Evolutionary conservation across 1,284 basidiomycete genomes (phyloP).

Genomic region (Wolfiporia cocos): DNA sequence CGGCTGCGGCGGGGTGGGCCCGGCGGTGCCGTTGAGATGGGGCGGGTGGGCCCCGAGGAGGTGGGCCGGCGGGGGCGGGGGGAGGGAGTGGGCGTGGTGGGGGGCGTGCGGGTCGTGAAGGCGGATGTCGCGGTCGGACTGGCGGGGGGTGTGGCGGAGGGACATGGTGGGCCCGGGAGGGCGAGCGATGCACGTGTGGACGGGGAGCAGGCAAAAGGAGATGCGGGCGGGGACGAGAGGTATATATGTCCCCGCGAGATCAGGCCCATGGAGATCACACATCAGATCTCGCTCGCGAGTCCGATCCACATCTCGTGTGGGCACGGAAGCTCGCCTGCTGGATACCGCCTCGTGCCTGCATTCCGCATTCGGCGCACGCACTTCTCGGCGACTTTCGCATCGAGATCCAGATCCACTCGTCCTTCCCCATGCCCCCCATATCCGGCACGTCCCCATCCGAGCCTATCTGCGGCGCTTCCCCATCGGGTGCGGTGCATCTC

Average conservation of each 20-base stretch:
- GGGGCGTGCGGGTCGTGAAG: slow-evolving; percentile 49
- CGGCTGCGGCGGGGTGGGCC: slow-evolving; percentile 33
- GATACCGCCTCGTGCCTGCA: slow-evolving; percentile 7
- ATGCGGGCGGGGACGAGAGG: slow-evolving; percentile 17
- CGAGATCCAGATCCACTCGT: slow-evolving; percentile 7
- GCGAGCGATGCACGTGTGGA: slow-evolving; percentile 33
- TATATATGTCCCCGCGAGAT: slow-evolving; percentile 33
- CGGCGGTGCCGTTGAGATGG: slow-evolving; percentile 47
- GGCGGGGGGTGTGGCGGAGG: slow-evolving; percentile 55
- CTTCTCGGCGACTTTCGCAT: slow-evolving; percentile 15
- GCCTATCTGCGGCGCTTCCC: too few species aligned
- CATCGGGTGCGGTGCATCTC: not conserved
- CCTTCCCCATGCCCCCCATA: slow-evolving; percentile 2
- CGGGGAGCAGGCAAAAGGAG: slow-evolving; percentile 34
- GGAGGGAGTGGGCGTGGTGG: slow-evolving; percentile 39
- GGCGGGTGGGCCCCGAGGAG: slow-evolving; percentile 26
- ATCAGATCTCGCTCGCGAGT: too few species aligned
- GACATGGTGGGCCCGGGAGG: slow-evolving; percentile 41
- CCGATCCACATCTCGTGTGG: slow-evolving; percentile 22
- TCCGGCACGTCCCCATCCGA: not conserved
- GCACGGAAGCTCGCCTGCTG: slow-evolving; percentile 13
- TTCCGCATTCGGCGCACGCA: slow-evolving; percentile 5
- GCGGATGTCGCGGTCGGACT: slow-evolving; percentile 54
- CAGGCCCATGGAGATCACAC: too few species aligned
- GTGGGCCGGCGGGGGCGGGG: slow-evolving; percentile 28